Conservation (phyloP, 306 rosid genomes). For the Neltuma alba region DNA sequence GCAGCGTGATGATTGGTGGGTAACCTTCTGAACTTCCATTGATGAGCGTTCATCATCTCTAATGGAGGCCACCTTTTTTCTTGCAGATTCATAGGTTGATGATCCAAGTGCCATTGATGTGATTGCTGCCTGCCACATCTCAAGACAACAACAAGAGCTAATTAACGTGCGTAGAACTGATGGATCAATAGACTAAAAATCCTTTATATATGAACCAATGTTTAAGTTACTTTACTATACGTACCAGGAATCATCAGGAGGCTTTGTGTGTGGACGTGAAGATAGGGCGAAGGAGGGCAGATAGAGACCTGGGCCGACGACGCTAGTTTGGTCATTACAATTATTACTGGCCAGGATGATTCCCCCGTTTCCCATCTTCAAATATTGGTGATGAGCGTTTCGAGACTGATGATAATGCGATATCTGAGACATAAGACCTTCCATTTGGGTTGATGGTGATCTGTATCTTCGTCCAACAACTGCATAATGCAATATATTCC, state of each 20-base stretch:
- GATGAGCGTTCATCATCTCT: slow-evolving; percentile 34
- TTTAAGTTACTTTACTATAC: neutral
- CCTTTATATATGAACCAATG: too few relatives aligned
- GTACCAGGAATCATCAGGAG: slow-evolving; percentile 51
- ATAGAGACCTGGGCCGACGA: slow-evolving; percentile 36
- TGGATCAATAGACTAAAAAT: neutral
- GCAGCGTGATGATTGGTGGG: too few relatives aligned
- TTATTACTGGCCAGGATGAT: slow-evolving; percentile 43
- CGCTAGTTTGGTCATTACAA: slow-evolving; percentile 8
- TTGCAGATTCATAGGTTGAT: slow-evolving; percentile 45
- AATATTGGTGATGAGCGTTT: slow-evolving; percentile 43
- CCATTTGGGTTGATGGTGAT: slow-evolving; percentile 23
- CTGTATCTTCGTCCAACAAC: slow-evolving; percentile 41
- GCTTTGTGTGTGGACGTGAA: slow-evolving; percentile 38
- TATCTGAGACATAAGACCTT: slow-evolving; percentile 29
- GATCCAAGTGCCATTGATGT: slow-evolving; percentile 40
- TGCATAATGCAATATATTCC: too few relatives aligned
- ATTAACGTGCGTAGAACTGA: neutral
- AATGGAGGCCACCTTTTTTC: slow-evolving; percentile 57
- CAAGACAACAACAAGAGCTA: neutral
- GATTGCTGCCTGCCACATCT: slow-evolving; percentile 39
- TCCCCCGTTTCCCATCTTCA: slow-evolving; percentile 62
- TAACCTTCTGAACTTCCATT: slow-evolving; percentile 38
- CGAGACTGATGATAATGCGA: slow-evolving; percentile 19
- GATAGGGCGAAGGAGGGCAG: slow-evolving; percentile 31